Conservation (phyloP, 1,284 basidiomycete species). For the Cryptococcus sp. region DNA sequence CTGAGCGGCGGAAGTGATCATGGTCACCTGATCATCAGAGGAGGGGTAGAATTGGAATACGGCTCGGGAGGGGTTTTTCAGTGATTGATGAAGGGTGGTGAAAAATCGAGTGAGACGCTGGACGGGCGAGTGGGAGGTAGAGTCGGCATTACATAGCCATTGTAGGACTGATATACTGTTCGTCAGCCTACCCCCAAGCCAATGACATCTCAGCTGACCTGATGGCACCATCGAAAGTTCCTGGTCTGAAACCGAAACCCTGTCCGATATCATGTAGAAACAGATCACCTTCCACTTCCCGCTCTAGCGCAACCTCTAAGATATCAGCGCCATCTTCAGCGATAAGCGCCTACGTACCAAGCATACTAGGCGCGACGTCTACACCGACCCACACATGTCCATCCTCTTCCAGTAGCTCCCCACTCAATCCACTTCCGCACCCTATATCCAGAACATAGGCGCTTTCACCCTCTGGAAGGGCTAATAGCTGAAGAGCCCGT, state of each 20-base stretch:
- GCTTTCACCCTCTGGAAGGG: constrained; percentile 67
- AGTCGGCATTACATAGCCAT: constrained; percentile 97
- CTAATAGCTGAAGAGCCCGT: constrained; percentile 85
- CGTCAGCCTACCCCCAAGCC: background rate
- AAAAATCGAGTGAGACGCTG: constrained; percentile 91
- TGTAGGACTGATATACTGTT: constrained; percentile 92
- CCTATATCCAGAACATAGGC: constrained; percentile 92
- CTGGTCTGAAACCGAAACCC: constrained; percentile 90
- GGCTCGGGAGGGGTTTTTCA: constrained; percentile 87
- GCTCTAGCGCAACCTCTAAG: constrained; percentile 84
- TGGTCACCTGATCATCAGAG: constrained; percentile 89
- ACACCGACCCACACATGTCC: constrained; percentile 93
- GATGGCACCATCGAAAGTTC: constrained; percentile 96
- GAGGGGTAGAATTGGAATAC: constrained; percentile 95
- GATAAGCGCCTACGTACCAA: constrained; percentile 57
- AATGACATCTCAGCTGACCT: constrained; percentile 56
- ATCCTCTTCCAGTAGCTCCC: constrained; percentile 91
- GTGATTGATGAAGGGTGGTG: constrained; percentile 87
- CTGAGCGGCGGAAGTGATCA: constrained; percentile 90
- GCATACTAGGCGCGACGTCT: constrained; percentile 95
- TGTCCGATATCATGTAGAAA: constrained; percentile 91
- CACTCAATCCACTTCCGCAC: constrained; percentile 95
- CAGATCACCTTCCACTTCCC: constrained; percentile 89
- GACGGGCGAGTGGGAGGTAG: constrained; percentile 85
- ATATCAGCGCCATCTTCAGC: background rate